Evolutionary conservation across 768 basidiomycete species (phyloP), one percentile per base, ranked within the genome.

Genomic region (Cantharellus cinnabarinus): DNA sequence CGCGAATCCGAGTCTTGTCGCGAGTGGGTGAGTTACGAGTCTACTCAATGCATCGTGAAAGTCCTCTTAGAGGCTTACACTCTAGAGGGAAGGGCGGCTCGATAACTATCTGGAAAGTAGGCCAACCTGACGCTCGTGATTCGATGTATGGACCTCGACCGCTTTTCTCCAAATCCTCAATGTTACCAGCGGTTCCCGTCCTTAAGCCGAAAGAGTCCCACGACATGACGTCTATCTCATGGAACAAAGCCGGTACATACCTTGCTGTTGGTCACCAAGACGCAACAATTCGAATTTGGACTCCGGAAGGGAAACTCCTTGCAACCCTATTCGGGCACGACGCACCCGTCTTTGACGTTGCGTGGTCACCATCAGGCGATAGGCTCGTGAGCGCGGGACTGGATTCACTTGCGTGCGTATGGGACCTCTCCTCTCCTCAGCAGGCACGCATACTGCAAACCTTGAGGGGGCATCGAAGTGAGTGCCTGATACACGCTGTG

Each of bases 241-340:
- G 87, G 87, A 86, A 78, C 63, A 67, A 71, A 3, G 81, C 85
- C 58, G 88, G 88, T 15, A 76, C 76, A 38, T 70, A 86, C 10
- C 72, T 90, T 41, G 85, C 85, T 3, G 76, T 87, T 60, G 87
- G 84, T 5, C 87, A 82, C 20, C 85, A 83, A 62, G 87, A 89
- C 63, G 76, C 79, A 5, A 69, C 79, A 15, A 75, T 90, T 48
- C 79, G 88, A 41, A 73, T 90, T 50, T 83, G 74, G 65, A 79
- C 76, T n/a, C 68, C 72, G 14, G 67, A 71, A 29, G 87, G 85
- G n/a, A 71, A 76, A 35, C 59, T 77, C 29, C 82, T 85, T 69
- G 78, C 85, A 52, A 58, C 57, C 42, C 50, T 63, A 20, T 38
- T 42, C 38, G 44, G 51, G 56, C 61, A 61, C 40, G 73, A 88